Percentiles rank a stretch among this genome's conserved stretches.
Evolutionary conservation across 2,329 filamentous ascomycete species (phyloP).

Genomic region (Exophiala oligosperma): DNA sequence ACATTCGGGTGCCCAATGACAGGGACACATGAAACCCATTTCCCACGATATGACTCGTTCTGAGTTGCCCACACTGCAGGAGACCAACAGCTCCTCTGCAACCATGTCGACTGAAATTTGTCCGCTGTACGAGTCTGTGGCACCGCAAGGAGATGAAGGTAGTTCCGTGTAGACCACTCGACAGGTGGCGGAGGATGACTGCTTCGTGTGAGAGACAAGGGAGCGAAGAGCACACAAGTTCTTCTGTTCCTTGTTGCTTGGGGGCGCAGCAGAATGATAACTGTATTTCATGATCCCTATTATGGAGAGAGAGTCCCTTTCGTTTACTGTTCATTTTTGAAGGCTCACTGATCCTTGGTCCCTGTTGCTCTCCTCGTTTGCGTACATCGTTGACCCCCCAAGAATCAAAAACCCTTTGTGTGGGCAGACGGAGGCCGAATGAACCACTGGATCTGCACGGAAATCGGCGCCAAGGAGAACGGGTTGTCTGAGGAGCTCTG

Average conservation of each 20-base stretch:
- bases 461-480: neutral
- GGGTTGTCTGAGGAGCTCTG: neutral
- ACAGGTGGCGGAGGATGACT: neutral
- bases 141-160: neutral
- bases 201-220: neutral
- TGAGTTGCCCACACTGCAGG: slow-evolving; percentile 2
- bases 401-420: neutral
- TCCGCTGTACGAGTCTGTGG: slow-evolving; percentile 5
- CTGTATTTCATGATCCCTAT: neutral
- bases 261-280: neutral
- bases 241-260: neutral
- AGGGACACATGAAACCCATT: neutral
- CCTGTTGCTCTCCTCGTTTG: too few relatives aligned
- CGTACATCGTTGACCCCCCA: neutral
- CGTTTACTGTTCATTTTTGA: too few relatives aligned
- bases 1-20: slow-evolving; percentile 7
- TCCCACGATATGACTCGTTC: slow-evolving; percentile 12
- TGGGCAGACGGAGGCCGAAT: neutral
- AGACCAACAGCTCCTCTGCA: neutral
- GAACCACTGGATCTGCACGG: neutral
- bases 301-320: too few relatives aligned
- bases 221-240: neutral
- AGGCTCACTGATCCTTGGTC: too few relatives aligned
- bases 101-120: slow-evolving; percentile 2
- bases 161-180: neutral